Conservation (phyloP, 2,329 filamentous ascomycete species). For the Metarhizium anisopliae region DNA sequence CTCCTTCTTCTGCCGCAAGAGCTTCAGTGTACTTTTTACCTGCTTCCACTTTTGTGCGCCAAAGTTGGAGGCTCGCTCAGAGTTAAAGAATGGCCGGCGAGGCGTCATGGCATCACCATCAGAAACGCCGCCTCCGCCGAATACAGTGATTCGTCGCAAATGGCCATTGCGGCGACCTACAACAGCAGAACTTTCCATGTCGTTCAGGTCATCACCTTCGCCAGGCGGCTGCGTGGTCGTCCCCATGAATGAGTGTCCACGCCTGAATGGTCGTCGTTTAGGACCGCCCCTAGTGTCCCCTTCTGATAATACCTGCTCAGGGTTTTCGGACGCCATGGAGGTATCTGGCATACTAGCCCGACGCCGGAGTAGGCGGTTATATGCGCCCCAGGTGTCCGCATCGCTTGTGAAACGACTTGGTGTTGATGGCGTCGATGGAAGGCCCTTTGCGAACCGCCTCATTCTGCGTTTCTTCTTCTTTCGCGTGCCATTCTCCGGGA, state of each 20-base stretch:
- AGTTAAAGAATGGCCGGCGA: constrained; percentile 46
- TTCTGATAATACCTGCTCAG: constrained; percentile 61
- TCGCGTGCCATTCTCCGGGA: constrained; percentile 25
- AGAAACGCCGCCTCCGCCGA: constrained; percentile 55
- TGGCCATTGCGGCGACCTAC: constrained; percentile 50
- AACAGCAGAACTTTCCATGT: constrained; percentile 38
- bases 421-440: constrained; percentile 60
- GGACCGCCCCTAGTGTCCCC: constrained; percentile 61
- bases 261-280: constrained; percentile 40
- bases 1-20: constrained; percentile 71
- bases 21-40: constrained; percentile 79
- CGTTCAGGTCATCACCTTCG: constrained; percentile 41
- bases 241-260: constrained; percentile 50
- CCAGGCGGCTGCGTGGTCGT: constrained; percentile 32
- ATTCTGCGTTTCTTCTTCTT: constrained; percentile 56
- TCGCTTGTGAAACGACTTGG: constrained; percentile 37
- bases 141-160: constrained; percentile 56
- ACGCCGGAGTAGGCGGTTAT: constrained; percentile 46
- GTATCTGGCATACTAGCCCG: constrained; percentile 58
- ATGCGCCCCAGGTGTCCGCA: constrained; percentile 29
- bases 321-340: constrained; percentile 29
- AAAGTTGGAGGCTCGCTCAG: constrained; percentile 63
- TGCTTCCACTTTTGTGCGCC: constrained; percentile 84
- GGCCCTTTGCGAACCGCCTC: constrained; percentile 42
- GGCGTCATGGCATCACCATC: constrained; percentile 52